Base-by-base conservation (phyloP, 1,139 yeast species). In the Waltiozyma sp. region DNA sequence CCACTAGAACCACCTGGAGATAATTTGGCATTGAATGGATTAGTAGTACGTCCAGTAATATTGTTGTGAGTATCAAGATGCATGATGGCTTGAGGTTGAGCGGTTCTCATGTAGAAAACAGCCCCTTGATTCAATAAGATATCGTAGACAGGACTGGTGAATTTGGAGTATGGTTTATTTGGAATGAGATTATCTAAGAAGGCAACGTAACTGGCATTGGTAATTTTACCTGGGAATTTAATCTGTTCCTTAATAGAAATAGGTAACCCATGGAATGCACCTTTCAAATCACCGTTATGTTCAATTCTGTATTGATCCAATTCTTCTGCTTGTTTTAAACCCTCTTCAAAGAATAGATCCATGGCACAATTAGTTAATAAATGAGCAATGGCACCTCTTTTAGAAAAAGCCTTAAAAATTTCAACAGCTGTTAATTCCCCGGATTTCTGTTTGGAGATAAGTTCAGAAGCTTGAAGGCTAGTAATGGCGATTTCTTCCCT, bases 251-350 rank as follows among this genome's bases (percentile, higher is more conserved):
- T 83, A 49, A 83, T 63, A 1, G 89, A 80, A 39, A 83, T 66
- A 14, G 93, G 93, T 28, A 83, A 61, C 8, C 93, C 93, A 53
- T 83, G 93, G 50, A 83, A 69, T 3, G 88, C 86, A 38, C 93
- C 93, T 43, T 77, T 63, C 1, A 80, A 63, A 55, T 77, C 73
- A 35, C 88, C 88, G 43, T 69, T 62, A 39, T 52, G 50, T 40
- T 68, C 62, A 44, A 65, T 66, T 46, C 68, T 66, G 55, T 75
- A 71, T n/a, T 66, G 69, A 54, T 79, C 86, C 49, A 78, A 65
- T 48, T 63, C 69, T 55, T 71, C 57, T 9, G 85, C 85, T 44
- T 77, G 66, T 43, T 63, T 63, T 39, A 76, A 60, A 19, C 79
- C 84, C 51, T 73, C 78, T 31, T 75, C 72, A 43, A 76, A 67